Conservation (phyloP, 345 rosid genomes). For the Syzygium grande region DNA sequence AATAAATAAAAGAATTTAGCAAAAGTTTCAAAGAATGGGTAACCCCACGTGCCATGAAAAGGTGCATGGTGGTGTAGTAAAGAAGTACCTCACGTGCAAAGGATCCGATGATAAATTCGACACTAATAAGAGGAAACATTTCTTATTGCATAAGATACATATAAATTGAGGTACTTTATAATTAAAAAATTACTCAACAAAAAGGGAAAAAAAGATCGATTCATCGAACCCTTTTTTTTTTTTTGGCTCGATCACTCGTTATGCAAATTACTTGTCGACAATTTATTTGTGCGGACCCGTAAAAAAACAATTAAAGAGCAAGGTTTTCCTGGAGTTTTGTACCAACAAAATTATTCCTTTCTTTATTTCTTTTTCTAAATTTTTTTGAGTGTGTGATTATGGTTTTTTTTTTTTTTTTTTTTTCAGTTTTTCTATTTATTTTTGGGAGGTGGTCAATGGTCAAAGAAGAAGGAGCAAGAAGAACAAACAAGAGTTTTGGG, state of each 20-base stretch:
- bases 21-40: conserved; percentile 1
- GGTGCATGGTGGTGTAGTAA: conserved; percentile 7
- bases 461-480: conserved; percentile 20
- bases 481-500: background rate
- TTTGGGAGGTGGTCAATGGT: conserved; percentile 31
- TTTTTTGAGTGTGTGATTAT: background rate
- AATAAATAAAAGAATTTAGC: background rate
- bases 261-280: background rate
- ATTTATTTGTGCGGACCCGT: background rate
- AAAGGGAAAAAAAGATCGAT: background rate
- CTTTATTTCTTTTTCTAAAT: background rate
- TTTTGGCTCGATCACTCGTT: background rate
- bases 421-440: background rate
- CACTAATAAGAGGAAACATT: background rate
- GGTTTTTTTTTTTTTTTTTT: background rate
- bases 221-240: background rate
- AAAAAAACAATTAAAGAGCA: background rate
- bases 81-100: conserved; percentile 36
- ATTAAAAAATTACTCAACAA: background rate
- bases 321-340: background rate
- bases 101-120: conserved; percentile 23
- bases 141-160: background rate
- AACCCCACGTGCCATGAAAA: conserved; percentile 34
- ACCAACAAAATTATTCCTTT: conserved; percentile 11
- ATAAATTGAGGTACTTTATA: background rate